Evolutionary conservation across 2,329 filamentous ascomycete genomes (phyloP).

Genomic region (Penicillium sp.): DNA sequence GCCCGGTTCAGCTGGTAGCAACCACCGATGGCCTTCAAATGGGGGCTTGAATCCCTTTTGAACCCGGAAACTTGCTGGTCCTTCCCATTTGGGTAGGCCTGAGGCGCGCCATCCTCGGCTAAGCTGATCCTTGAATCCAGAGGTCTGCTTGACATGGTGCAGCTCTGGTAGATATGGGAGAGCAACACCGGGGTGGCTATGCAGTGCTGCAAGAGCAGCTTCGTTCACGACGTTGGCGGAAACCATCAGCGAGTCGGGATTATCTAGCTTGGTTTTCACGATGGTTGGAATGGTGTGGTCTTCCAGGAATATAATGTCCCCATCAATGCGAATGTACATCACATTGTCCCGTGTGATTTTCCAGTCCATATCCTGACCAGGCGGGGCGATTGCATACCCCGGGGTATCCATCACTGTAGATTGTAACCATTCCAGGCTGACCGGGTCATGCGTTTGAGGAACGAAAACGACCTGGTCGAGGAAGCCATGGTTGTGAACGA

Average conservation of each 20-base stretch:
- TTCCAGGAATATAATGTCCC: constrained; percentile 45
- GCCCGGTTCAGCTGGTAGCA: constrained; percentile 41
- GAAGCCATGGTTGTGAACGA: constrained; percentile 41
- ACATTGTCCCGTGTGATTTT: constrained; percentile 23
- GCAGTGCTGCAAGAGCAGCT: constrained; percentile 55
- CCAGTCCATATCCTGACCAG: constrained; percentile 13
- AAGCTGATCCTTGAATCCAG: constrained; percentile 14
- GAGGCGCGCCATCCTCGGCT: constrained; percentile 34
- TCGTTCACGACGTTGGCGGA: constrained; percentile 61
- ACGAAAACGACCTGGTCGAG: constrained; percentile 47
- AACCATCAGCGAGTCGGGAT: constrained; percentile 54
- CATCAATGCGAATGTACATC: constrained; percentile 48
- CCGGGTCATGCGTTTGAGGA: constrained; percentile 37
- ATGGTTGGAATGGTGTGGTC: constrained; percentile 54
- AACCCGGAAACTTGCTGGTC: constrained; percentile 32
- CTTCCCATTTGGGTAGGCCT: constrained; percentile 36
- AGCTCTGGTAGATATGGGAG: constrained; percentile 57
- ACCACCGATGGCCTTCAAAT: constrained; percentile 51
- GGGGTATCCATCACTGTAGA: constrained; percentile 29
- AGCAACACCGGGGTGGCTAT: constrained; percentile 55
- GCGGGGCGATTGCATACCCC: constrained; percentile 28
- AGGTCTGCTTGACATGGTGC: constrained; percentile 16
- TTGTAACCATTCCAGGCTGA: constrained; percentile 40
- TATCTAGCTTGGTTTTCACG: constrained; percentile 53
- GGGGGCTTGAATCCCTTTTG: constrained; percentile 29